Base-by-base conservation (phyloP, 2,329 filamentous ascomycete genomes). In the Cordyceps javanica region DNA sequence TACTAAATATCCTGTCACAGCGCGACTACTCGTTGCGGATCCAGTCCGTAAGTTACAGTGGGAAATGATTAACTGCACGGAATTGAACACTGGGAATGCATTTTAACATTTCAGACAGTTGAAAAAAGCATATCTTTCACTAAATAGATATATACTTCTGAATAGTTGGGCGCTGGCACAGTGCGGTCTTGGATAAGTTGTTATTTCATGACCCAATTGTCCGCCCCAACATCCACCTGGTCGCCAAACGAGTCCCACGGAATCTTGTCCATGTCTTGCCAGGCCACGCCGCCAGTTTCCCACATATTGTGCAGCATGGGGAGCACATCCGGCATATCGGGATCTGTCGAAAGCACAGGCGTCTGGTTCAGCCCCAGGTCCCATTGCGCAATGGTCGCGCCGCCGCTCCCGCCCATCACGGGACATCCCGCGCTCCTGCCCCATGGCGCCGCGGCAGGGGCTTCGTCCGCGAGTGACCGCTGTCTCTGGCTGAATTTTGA, bases 281-380 rank as follows among this genome's bases (percentile, higher is more conserved):
- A 58, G 36, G 16, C 39, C 23, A 58, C 13, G 6, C 48, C 34
- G 3, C n/a, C 50, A 3, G 56, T 54, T 23, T 41, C 21, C 56
- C 49, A 58, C 34, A 58, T 32, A 4, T 41, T 23, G 16, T 54
- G 56, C 25, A 58, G 32, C 49, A 58, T 25, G 9, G 49, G 56
- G 25, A 58, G 32, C 30, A 46, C 38, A 34, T 58, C 32, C 23
- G 53, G 34, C 44, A 56, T 39, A 23, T 56, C 34, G 14, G 42
- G 42, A 39, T 49, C 53, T 5, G 25, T 39, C 19, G 44, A 41
- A 5, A 39, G 16, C 34, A 19, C 30, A 14, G 25, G 5, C 11
- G 19, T 23, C 10, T 56, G 16, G n/a, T n/a, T 19, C 32, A 28
- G 16, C 3, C 32, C 34, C 34, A 41, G 5, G 13, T 55, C 46